Evolutionary conservation across 176 grass and related monocot genomes (phyloP).

Genomic region (Alloteropsis semialata): DNA sequence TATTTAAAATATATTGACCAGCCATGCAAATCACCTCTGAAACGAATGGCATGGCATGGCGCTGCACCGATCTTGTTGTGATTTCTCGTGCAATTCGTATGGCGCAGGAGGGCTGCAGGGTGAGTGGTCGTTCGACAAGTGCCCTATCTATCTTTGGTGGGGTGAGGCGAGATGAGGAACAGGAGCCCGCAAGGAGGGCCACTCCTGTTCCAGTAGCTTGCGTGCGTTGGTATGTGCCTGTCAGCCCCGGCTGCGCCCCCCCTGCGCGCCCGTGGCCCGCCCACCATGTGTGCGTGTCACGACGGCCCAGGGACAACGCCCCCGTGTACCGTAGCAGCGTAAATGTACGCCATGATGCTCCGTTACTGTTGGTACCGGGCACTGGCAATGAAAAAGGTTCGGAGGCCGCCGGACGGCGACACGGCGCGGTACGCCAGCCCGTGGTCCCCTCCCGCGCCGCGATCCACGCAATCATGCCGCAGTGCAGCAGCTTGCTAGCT

Average conservation of each 20-base stretch:
- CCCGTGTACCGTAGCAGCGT: background rate
- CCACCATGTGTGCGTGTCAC: slow-evolving; percentile 23
- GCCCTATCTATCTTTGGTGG: background rate
- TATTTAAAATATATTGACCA: too few species aligned
- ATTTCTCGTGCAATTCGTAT: background rate
- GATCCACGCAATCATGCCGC: background rate
- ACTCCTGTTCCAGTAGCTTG: slow-evolving; percentile 15
- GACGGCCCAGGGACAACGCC: background rate
- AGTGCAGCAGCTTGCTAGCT: background rate
- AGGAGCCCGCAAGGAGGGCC: background rate
- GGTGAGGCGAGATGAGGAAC: background rate
- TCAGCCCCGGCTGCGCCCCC: background rate
- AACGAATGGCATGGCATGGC: background rate
- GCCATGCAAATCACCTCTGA: background rate
- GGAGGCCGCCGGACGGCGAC: background rate
- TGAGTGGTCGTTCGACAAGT: background rate
- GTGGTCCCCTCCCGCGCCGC: background rate
- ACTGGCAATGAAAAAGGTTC: background rate
- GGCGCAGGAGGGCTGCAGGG: background rate
- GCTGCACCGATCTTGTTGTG: background rate
- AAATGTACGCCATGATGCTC: background rate
- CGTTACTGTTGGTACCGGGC: background rate
- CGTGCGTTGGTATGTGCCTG: slow-evolving; percentile 23
- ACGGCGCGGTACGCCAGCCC: background rate
- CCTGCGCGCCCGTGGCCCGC: background rate